Evolutionary conservation across 441 rosid species (phyloP).

Genomic region (Populus hybrid): DNA sequence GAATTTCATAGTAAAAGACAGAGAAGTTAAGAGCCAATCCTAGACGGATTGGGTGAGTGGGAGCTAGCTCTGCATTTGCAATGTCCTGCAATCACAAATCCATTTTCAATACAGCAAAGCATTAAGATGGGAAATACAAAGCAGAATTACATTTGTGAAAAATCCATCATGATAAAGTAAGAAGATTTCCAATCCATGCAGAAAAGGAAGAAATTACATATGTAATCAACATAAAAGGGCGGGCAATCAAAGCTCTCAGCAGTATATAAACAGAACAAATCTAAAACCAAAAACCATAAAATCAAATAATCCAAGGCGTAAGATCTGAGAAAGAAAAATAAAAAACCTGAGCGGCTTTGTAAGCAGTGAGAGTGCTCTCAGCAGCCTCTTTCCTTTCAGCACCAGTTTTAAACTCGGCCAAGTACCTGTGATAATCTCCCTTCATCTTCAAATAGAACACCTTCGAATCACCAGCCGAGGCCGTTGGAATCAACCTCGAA

Average conservation of each 20-base stretch:
- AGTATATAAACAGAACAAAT: too few species aligned
- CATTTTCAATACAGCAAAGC: not conserved
- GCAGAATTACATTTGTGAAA: not conserved
- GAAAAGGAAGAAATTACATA: too few species aligned
- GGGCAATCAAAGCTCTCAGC: too few species aligned
- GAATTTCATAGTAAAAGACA: constrained; percentile 94
- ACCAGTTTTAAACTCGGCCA: constrained; percentile 87
- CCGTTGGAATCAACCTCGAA: constrained; percentile 73
- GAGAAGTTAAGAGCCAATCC: constrained; percentile 96
- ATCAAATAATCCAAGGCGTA: too few species aligned
- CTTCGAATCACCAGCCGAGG: constrained; percentile 81
- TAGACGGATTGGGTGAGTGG: constrained; percentile 91
- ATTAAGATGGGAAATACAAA: not conserved
- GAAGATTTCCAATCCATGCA: too few species aligned
- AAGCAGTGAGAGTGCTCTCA: constrained; percentile 83
- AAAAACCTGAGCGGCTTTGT: constrained; percentile 86
- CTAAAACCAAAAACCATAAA: not conserved
- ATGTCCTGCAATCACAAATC: constrained; percentile 60
- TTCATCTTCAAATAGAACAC: constrained; percentile 94
- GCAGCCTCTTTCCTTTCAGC: constrained; percentile 95
- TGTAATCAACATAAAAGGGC: too few species aligned
- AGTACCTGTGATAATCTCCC: constrained; percentile 88
- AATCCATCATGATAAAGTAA: too few species aligned
- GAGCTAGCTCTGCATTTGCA: constrained; percentile 75
- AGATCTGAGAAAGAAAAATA: not conserved